phyloP scores from a whole-genome alignment of 2,329 filamentous ascomycete species.

The Delphinella strobiligena region DNA sequence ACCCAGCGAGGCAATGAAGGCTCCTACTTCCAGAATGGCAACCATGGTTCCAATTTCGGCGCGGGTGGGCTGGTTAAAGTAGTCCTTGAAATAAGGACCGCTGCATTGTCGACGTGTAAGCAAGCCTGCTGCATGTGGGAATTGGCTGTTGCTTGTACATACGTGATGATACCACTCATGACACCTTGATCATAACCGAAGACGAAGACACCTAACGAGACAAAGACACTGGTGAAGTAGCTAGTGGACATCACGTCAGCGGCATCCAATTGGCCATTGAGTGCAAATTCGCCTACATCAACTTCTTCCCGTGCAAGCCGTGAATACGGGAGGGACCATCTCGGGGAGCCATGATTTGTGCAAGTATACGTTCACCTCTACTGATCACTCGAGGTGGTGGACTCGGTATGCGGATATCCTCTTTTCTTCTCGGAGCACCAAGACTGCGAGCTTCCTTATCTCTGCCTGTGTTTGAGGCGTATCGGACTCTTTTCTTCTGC shows the following conservation, averaged over 20 bases:
- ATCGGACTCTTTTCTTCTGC: constrained; percentile 57
- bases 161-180: constrained; percentile 69
- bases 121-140: constrained; percentile 1
- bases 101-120: constrained; percentile 35
- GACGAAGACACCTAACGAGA: constrained; percentile 73
- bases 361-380: constrained; percentile 58
- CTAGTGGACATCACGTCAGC: constrained; percentile 22
- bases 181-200: constrained; percentile 87
- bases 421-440: constrained; percentile 41
- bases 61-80: constrained; percentile 78
- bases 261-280: constrained; percentile 20
- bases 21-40: constrained; percentile 87
- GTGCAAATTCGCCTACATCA: too few relatives aligned
- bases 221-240: constrained; percentile 89
- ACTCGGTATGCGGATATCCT: constrained; percentile 72
- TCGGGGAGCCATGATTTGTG: constrained; percentile 72
- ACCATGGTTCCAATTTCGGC: constrained; percentile 95
- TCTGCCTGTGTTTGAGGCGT: constrained; percentile 33
- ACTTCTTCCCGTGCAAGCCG: constrained; percentile 88
- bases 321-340: constrained; percentile 61
- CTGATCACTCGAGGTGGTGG: constrained; percentile 52
- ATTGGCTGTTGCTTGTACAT: constrained; percentile 22
- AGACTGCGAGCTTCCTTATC: constrained; percentile 14
- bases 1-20: constrained; percentile 75
- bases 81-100: constrained; percentile 76